These are phyloP conservation scores for Yamadazyma pseudoaaseri DNA, from an alignment of 1,139 yeast genomes.

Conservation along the genomic window DNA sequence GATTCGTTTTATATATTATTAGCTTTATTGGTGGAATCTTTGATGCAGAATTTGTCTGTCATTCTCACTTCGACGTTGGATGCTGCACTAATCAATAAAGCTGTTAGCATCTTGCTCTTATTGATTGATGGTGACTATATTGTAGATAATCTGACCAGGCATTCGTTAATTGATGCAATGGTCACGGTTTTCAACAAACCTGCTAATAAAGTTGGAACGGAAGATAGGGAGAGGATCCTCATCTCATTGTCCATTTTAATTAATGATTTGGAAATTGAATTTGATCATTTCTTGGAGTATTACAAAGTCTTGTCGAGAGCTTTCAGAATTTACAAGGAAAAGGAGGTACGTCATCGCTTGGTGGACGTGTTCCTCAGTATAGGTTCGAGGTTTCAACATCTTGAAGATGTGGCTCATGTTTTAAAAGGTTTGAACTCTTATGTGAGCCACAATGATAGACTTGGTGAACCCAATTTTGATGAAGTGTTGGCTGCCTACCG, in stretches of 20 bases:
- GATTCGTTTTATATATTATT: conserved; percentile 48
- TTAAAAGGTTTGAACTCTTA: conserved; percentile 69
- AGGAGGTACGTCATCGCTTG: conserved; percentile 58
- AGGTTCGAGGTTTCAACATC: conserved; percentile 50
- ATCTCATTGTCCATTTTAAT: conserved; percentile 57
- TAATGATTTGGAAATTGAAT: conserved; percentile 50
- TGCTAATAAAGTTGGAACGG: conserved; percentile 48
- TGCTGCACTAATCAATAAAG: conserved; percentile 51
- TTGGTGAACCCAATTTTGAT: conserved; percentile 80
- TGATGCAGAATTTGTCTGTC: conserved; percentile 50
- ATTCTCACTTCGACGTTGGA: conserved; percentile 44
- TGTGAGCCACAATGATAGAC: conserved; percentile 59
- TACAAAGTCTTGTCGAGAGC: conserved; percentile 59
- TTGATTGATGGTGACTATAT: conserved; percentile 63
- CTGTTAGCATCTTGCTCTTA: conserved; percentile 52
- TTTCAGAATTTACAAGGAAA: conserved; percentile 58
- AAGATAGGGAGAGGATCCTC: conserved; percentile 59
- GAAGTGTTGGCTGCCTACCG: conserved; percentile 69
- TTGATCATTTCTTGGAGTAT: conserved; percentile 52
- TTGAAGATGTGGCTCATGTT: conserved; percentile 47
- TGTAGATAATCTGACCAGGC: conserved; percentile 55
- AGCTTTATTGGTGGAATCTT: conserved; percentile 55
- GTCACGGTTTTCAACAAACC: conserved; percentile 65
- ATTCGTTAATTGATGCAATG: conserved; percentile 56
- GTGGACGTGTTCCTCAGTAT: conserved; percentile 59